These are phyloP conservation scores for Xerocomus cyaneibrunnescens DNA, from an alignment of 1,284 basidiomycete species.

Conservation along the genomic window DNA sequence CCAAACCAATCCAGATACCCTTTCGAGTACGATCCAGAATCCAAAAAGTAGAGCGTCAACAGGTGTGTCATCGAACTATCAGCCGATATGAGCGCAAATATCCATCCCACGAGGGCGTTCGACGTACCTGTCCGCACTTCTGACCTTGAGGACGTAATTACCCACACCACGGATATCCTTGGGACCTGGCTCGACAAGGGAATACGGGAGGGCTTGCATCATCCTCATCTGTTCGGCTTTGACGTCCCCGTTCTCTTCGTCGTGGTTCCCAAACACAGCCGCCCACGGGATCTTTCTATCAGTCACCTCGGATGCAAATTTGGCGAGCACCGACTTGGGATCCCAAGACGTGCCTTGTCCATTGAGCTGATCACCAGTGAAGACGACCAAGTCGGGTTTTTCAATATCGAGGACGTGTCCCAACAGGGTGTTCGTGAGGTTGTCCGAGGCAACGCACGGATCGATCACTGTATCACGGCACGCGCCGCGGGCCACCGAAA, in stretches of 20 bases:
- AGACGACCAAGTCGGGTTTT: slow-evolving; percentile 88
- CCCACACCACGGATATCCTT: slow-evolving; percentile 81
- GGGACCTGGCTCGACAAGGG: slow-evolving; percentile 77
- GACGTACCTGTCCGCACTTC: slow-evolving; percentile 67
- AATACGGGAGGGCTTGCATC: slow-evolving; percentile 83
- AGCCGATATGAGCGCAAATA: slow-evolving; percentile 4
- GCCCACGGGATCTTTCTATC: slow-evolving; percentile 84
- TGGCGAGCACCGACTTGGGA: slow-evolving; percentile 79
- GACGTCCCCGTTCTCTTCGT: slow-evolving; percentile 67
- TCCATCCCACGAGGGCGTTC: background rate
- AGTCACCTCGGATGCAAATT: slow-evolving; percentile 79
- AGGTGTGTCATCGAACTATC: slow-evolving; percentile 80
- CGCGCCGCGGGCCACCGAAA: slow-evolving; percentile 67
- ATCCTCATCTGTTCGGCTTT: slow-evolving; percentile 68
- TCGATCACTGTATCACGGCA: slow-evolving; percentile 66
- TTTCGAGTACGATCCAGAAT: slow-evolving; percentile 78
- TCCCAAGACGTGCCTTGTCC: slow-evolving; percentile 91
- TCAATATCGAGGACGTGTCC: slow-evolving; percentile 73
- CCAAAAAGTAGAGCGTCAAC: slow-evolving; percentile 90
- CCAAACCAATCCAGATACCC: slow-evolving; percentile 60
- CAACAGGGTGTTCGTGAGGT: slow-evolving; percentile 70
- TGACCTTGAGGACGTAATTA: slow-evolving; percentile 80
- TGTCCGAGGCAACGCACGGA: slow-evolving; percentile 67
- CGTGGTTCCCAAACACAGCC: slow-evolving; percentile 92
- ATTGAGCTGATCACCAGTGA: slow-evolving; percentile 84